Conservation (phyloP, 2,329 filamentous ascomycete genomes). For the Epichloe brachyelytri region DNA sequence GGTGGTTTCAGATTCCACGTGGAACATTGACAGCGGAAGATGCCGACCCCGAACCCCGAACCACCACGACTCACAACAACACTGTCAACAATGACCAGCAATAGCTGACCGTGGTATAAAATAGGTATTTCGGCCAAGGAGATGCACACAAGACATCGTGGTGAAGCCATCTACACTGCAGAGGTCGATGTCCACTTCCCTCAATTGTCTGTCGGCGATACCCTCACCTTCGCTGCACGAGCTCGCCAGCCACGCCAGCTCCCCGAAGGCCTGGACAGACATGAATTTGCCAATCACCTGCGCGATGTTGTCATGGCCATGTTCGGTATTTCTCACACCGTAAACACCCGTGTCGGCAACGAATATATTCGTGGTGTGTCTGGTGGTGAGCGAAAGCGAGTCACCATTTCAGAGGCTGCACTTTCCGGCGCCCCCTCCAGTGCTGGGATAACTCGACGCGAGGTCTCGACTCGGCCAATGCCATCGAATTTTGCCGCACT, state of each 20-base stretch:
- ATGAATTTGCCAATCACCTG: constrained; percentile 39
- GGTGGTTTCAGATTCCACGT: not conserved
- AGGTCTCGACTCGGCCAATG: constrained; percentile 63
- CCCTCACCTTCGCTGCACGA: constrained; percentile 62
- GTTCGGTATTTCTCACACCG: constrained; percentile 60
- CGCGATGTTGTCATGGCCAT: constrained; percentile 64
- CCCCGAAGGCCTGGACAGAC: constrained; percentile 42
- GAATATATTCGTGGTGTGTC: constrained; percentile 64
- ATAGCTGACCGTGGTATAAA: constrained; percentile 6
- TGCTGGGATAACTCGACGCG: constrained; percentile 63
- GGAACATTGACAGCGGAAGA: constrained; percentile 3
- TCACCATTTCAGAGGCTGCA: constrained; percentile 48
- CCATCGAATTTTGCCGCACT: constrained; percentile 62
- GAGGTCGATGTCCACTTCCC: constrained; percentile 77
- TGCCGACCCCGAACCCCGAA: not conserved
- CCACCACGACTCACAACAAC: not conserved
- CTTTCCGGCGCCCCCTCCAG: constrained; percentile 48
- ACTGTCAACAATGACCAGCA: not conserved
- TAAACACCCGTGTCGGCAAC: constrained; percentile 62
- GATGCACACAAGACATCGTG: constrained; percentile 67
- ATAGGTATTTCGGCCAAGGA: constrained; percentile 52
- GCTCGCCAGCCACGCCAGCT: constrained; percentile 52
- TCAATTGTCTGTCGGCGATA: constrained; percentile 64
- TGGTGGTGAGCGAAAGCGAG: constrained; percentile 59
- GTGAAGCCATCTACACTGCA: constrained; percentile 77